phyloP scores from a whole-genome alignment of 306 rosid species.

The Dalbergia cultrata region DNA sequence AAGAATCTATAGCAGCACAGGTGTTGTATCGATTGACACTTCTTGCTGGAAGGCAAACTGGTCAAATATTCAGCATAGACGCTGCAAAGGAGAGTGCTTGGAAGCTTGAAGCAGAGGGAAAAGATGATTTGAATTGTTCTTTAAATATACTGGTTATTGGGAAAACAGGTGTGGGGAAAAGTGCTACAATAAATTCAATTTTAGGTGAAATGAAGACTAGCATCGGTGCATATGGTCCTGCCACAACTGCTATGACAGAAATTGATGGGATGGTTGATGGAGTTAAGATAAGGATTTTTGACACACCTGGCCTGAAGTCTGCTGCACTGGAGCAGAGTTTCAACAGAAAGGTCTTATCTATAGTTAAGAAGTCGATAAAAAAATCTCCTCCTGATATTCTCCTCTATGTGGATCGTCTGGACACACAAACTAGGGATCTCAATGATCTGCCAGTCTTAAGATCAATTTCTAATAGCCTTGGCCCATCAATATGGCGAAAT shows the following conservation, averaged over 20 bases:
- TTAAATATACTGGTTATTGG: conserved; percentile 90
- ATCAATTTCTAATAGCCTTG: conserved; percentile 60
- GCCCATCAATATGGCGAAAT: conserved; percentile 73
- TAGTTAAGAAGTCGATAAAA: conserved; percentile 63
- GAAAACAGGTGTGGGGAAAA: conserved; percentile 93
- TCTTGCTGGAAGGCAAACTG: conserved; percentile 72
- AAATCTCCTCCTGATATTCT: conserved; percentile 74
- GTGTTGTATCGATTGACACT: conserved; percentile 79
- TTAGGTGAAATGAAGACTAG: conserved; percentile 83
- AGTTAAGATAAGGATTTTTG: conserved; percentile 75
- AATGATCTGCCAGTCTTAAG: conserved; percentile 70
- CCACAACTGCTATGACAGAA: conserved; percentile 78
- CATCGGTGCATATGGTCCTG: conserved; percentile 83
- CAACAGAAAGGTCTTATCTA: conserved; percentile 65
- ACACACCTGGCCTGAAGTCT: conserved; percentile 78
- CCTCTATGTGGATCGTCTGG: conserved; percentile 81
- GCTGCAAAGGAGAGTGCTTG: conserved; percentile 77
- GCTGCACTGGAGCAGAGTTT: conserved; percentile 64
- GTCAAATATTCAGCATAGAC: conserved; percentile 72
- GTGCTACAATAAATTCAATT: conserved; percentile 95
- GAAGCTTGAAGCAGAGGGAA: conserved; percentile 79
- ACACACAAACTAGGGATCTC: conserved; percentile 72
- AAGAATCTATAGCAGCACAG: conserved; percentile 85
- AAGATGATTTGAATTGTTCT: conserved; percentile 70
- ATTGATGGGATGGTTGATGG: conserved; percentile 87